These are phyloP conservation scores for Leishmania braziliensis DNA, from an alignment of 208 protist species.

Conservation along the genomic window DNA sequence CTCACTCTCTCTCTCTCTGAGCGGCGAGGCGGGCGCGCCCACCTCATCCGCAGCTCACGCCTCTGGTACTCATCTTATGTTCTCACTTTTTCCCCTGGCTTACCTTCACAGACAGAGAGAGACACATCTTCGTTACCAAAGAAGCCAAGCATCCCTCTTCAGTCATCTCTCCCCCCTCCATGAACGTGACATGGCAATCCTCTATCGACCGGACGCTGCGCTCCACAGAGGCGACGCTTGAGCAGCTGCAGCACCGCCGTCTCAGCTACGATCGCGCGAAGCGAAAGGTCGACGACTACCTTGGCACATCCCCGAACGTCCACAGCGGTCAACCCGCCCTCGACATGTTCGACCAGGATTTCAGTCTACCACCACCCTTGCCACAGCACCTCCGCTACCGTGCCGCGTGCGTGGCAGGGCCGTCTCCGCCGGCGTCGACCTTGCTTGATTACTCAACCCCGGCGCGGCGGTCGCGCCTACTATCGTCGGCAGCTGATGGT, in stretches of 20 bases:
- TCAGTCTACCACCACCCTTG: slow-evolving; percentile 39
- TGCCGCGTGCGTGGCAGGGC: not conserved
- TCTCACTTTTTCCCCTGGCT: not conserved
- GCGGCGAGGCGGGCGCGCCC: not conserved
- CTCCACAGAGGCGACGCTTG: slow-evolving; percentile 47
- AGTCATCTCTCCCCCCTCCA: not conserved
- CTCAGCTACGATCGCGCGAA: slow-evolving; percentile 37
- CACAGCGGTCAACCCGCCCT: not conserved
- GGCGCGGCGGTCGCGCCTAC: not conserved
- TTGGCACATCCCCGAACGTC: slow-evolving; percentile 17
- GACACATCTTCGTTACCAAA: not conserved
- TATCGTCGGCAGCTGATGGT: not conserved
- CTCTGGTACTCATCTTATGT: not conserved
- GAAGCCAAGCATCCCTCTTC: not conserved
- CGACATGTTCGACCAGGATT: slow-evolving; percentile 20
- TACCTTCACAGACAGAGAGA: not conserved
- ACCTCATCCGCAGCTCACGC: not conserved
- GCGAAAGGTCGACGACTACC: slow-evolving; percentile 28
- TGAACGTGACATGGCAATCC: slow-evolving; percentile 31
- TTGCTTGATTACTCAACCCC: not conserved
- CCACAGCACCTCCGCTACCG: slow-evolving; percentile 39
- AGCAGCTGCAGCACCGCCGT: slow-evolving; percentile 51
- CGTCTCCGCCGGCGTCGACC: not conserved
- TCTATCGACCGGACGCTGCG: slow-evolving; percentile 53
- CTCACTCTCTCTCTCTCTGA: not conserved